A percentile compares a stretch with the other conserved stretches of the same genome.
Evolutionary conservation across 495 filamentous ascomycete species (phyloP).

Genomic region (Corynascus novoguineensis): DNA sequence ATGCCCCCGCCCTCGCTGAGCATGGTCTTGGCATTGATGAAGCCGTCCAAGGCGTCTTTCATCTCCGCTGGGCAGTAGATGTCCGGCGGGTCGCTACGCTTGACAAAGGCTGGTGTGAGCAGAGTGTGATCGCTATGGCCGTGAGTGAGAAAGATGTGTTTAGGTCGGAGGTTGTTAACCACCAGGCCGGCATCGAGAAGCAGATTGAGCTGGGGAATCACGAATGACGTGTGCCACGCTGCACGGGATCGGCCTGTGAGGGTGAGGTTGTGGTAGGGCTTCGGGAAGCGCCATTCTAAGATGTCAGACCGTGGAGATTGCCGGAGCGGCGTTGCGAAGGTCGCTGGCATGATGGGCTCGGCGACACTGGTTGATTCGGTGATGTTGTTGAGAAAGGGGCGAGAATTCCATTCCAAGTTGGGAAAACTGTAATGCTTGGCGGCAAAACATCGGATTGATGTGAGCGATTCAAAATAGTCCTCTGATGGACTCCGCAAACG

Average conservation of each 20-base stretch:
- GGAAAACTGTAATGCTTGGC: neutral
- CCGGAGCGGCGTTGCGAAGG: constrained; percentile 33
- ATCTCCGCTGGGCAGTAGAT: constrained; percentile 34
- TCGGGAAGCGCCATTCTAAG: constrained; percentile 36
- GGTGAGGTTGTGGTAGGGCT: constrained; percentile 30
- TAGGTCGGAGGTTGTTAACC: constrained; percentile 34
- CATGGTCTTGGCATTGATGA: constrained; percentile 25
- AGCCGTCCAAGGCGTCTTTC: constrained; percentile 24
- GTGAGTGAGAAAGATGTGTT: constrained; percentile 41
- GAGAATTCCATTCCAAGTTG: neutral
- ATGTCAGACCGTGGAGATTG: constrained; percentile 34
- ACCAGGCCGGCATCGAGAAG: constrained; percentile 35
- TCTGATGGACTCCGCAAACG: no score
- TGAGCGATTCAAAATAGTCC: no score
- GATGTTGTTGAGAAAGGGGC: neutral
- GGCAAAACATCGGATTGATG: constrained; percentile 11
- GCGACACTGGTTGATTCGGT: neutral
- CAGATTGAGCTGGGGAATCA: constrained; percentile 36
- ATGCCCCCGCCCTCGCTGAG: constrained; percentile 27
- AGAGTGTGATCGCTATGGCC: constrained; percentile 39
- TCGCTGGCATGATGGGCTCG: constrained; percentile 2
- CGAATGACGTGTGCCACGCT: constrained; percentile 41
- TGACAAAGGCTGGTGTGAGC: constrained; percentile 30
- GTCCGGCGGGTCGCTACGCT: constrained; percentile 31
- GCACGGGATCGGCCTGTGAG: constrained; percentile 37